Base-by-base conservation (phyloP, 306 rosid genomes). In the Gastrolobium bilobum region DNA sequence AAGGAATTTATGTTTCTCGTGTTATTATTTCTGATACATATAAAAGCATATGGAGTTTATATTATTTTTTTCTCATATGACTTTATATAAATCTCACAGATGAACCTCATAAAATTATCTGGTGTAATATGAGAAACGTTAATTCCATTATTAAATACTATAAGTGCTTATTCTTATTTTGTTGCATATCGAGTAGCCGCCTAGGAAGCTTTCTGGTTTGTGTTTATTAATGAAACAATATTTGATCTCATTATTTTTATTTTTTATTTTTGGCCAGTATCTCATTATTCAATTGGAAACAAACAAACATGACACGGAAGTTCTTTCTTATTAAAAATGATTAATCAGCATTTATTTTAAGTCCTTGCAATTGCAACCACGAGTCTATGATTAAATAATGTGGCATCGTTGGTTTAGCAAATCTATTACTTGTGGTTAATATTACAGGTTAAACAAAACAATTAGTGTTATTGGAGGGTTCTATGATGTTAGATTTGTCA, bases 321-420 rank as follows among this genome's bases (percentile, higher is more conserved):
- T 61, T 43, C 5, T 42, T 56, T 61, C 58, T 13, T 7, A 4
- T 82, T 13, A 13, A 64, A 63, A 70, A 71, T 34, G 4, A 44
- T 37, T 35, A 52, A 52, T 57, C 37, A 31, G 9, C 0, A 3
- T 7, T 8, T 46, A 38, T 64, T 47, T 77, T 31, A 53, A 47
- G 38, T 39, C 38, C 7, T 14, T 66, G 68, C 63, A 83, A 66
- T 37, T 61, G 5, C 44, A 64, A 10, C 86, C 80, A 78, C 83
- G 43, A 78, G 75, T 83, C 66, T 78, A 78, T 65, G 50, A 73
- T 72, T 46, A 66, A 83, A 73, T 72, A 78, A 53, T 33, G 26
- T 26, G 66, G 58, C 0, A 26, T 64, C 48, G 44, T 13, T 26
- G 54, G 4, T 14, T 66, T 14, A 63, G 4, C 53, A n/a, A 65